These are phyloP conservation scores for Russula abietina DNA, from an alignment of 768 basidiomycete genomes.

Conservation along the genomic window DNA sequence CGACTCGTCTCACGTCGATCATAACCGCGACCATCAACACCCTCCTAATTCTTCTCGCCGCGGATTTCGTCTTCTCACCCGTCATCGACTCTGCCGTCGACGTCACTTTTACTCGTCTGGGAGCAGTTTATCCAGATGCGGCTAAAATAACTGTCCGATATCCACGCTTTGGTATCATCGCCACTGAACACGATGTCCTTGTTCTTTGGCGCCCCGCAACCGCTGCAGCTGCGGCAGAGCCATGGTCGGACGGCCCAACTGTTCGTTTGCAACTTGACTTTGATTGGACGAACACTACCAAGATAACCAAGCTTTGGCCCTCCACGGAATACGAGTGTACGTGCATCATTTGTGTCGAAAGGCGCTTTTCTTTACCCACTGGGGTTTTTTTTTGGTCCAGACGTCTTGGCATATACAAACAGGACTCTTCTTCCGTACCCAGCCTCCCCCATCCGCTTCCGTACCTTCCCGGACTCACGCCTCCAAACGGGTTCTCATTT, in stretches of 20 bases:
- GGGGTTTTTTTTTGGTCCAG: conserved; percentile 28
- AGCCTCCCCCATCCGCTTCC: conserved; percentile 49
- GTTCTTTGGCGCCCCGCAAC: conserved; percentile 41
- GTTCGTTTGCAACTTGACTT: conserved; percentile 38
- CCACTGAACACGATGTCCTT: conserved; percentile 32
- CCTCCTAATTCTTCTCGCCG: conserved; percentile 32
- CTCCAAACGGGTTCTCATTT: conserved; percentile 50
- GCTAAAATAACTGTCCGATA: conserved; percentile 61
- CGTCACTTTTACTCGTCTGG: conserved; percentile 61
- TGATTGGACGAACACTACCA: conserved; percentile 57
- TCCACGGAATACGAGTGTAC: conserved; percentile 64
- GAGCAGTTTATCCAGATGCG: conserved; percentile 58
- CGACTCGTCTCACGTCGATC: conserved; percentile 26
- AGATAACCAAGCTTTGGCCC: conserved; percentile 58
- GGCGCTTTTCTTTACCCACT: background rate
- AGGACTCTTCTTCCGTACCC: conserved; percentile 47
- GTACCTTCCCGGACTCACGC: conserved; percentile 68
- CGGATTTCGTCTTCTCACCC: conserved; percentile 53
- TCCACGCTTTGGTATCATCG: conserved; percentile 35
- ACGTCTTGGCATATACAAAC: conserved; percentile 40
- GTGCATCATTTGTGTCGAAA: conserved; percentile 25
- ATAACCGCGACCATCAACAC: conserved; percentile 37
- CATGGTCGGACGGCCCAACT: conserved; percentile 53
- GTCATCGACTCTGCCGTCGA: conserved; percentile 47
- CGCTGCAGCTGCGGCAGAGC: conserved; percentile 26